phyloP scores from a whole-genome alignment of 2,329 filamentous ascomycete genomes.

The Ceratocystis variospora region DNA sequence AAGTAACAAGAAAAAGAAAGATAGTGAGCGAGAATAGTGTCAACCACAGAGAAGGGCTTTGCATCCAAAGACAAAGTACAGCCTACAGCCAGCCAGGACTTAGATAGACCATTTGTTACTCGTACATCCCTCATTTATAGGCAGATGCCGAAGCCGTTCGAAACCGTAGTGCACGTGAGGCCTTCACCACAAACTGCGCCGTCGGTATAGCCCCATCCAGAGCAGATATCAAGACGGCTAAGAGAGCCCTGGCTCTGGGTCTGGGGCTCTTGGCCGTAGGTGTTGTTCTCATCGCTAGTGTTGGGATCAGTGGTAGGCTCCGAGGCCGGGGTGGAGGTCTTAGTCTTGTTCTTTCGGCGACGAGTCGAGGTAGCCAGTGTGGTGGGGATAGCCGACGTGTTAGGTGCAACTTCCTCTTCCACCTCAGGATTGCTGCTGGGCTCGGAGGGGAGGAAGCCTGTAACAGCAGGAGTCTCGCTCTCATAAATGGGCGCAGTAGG shows the following conservation, averaged over 20 bases:
- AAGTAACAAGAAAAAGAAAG: not conserved
- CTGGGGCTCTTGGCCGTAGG: not conserved
- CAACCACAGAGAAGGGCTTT: not conserved
- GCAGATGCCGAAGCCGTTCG: not conserved
- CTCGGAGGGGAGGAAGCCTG: not conserved
- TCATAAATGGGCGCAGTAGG: not conserved
- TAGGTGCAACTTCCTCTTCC: not conserved
- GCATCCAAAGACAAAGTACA: not conserved
- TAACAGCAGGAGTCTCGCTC: not conserved
- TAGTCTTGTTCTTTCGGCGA: not conserved
- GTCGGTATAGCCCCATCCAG: not conserved
- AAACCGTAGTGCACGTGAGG: not conserved
- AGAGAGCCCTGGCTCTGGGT: not conserved
- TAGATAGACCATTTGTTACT: not conserved
- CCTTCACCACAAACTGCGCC: not conserved
- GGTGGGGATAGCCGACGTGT: conserved; percentile 1
- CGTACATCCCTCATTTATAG: not conserved
- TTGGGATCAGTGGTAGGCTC: not conserved
- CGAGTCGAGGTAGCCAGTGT: not conserved
- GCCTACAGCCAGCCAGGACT: not conserved
- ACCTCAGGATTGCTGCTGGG: not conserved
- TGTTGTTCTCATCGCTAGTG: not conserved
- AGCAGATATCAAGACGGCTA: not conserved
- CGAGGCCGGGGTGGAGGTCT: not conserved
- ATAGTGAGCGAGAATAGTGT: not conserved